Conservation (phyloP, 2,329 filamentous ascomycete species). For the Fusarium xylarioides region DNA sequence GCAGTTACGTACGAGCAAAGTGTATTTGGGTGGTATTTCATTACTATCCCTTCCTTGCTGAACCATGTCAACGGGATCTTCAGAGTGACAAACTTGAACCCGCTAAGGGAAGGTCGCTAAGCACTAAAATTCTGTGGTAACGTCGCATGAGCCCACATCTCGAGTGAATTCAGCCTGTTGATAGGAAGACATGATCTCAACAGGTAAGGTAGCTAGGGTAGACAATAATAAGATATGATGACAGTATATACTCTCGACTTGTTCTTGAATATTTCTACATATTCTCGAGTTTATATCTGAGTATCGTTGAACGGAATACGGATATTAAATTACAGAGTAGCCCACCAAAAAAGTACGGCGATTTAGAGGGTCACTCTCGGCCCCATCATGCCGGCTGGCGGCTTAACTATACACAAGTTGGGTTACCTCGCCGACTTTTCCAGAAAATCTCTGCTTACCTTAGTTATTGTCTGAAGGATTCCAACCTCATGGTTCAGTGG, state of each 20-base stretch:
- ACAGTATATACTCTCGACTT: too few relatives aligned
- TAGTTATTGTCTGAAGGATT: background rate
- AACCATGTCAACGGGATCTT: constrained; percentile 17
- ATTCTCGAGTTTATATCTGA: background rate
- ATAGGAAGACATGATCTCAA: background rate
- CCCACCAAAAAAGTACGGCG: background rate
- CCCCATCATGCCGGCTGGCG: constrained; percentile 13
- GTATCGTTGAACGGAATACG: background rate
- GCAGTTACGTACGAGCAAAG: constrained; percentile 24
- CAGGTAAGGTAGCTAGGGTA: too few relatives aligned
- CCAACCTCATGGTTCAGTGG: background rate
- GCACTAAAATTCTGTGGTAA: constrained; percentile 7
- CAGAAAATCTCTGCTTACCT: background rate
- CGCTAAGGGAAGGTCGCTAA: constrained; percentile 22
- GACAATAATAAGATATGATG: too few relatives aligned
- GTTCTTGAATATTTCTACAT: background rate
- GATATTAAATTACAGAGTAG: background rate
- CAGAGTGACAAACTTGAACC: constrained; percentile 1
- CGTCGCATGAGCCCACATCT: constrained; percentile 3
- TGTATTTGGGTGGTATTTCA: background rate
- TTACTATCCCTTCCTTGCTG: background rate
- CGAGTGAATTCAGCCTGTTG: background rate
- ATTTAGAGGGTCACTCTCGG: constrained; percentile 5
- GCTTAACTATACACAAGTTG: background rate
- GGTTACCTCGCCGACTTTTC: background rate